phyloP scores from a whole-genome alignment of 345 rosid species.

The Tarenaya hassleriana region DNA sequence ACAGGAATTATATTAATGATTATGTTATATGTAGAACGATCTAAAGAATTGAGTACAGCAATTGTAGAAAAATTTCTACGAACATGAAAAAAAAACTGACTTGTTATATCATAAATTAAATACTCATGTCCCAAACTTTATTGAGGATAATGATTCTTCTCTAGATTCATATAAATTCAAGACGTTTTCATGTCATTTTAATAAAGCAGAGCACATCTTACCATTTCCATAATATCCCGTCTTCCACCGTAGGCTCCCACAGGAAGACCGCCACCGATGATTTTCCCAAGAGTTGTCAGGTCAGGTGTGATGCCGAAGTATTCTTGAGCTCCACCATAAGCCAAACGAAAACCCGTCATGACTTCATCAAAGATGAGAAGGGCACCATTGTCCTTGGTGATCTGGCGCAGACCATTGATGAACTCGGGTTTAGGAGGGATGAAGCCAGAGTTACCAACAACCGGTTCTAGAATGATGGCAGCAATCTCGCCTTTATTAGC shows the following conservation, averaged over 20 bases:
- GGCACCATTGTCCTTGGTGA: conserved; percentile 46
- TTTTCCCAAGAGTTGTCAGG: conserved; percentile 69
- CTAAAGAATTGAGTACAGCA: too few species aligned
- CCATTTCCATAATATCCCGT: conserved; percentile 81
- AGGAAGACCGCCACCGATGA: conserved; percentile 77
- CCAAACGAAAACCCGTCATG: conserved; percentile 72
- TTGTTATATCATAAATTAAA: too few species aligned
- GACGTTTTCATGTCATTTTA: not conserved
- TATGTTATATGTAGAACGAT: too few species aligned
- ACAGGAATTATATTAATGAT: not conserved
- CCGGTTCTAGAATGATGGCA: conserved; percentile 72
- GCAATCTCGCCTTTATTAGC: conserved; percentile 56
- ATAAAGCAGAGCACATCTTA: not conserved
- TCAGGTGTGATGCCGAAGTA: conserved; percentile 70
- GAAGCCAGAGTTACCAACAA: conserved; percentile 78
- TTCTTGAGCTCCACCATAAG: conserved; percentile 87
- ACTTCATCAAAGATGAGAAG: conserved; percentile 80
- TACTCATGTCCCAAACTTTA: too few species aligned
- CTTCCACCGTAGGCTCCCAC: conserved; percentile 91
- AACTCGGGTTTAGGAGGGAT: conserved; percentile 56
- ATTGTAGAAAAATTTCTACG: too few species aligned
- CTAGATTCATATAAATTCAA: not conserved
- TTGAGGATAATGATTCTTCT: too few species aligned
- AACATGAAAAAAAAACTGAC: too few species aligned
- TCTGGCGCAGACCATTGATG: conserved; percentile 40